Evolutionary conservation across 257 asterid genomes (phyloP).

Genomic region (Jacaranda copaia): DNA sequence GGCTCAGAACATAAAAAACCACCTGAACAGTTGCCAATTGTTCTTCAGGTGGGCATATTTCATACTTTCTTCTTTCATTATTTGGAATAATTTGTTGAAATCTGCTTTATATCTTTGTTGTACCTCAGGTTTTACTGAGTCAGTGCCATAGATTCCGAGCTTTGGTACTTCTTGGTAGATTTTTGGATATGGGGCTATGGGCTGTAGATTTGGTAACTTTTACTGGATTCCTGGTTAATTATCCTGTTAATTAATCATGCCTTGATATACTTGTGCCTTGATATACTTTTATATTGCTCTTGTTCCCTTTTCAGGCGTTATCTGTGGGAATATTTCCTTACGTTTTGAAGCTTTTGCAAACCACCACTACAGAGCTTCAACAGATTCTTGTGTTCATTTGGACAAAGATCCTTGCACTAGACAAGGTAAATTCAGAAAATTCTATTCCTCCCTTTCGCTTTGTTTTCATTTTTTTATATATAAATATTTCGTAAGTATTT

Average conservation of each 20-base stretch:
- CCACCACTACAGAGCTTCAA: conserved; percentile 92
- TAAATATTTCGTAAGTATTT: background rate
- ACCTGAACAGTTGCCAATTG: conserved; percentile 98
- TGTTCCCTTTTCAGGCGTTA: conserved; percentile 70
- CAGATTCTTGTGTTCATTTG: conserved; percentile 98
- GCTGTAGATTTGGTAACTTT: conserved; percentile 93
- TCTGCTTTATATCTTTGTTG: conserved; percentile 28
- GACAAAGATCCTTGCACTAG: conserved; percentile 98
- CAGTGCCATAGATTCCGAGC: conserved; percentile 99
- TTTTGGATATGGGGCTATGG: conserved; percentile 99
- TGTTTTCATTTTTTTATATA: background rate
- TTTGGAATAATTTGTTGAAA: conserved; percentile 11
- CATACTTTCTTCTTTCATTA: conserved; percentile 10
- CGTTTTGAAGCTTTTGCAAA: conserved; percentile 93
- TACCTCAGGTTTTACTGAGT: conserved; percentile 88
- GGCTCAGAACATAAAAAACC: conserved; percentile 96
- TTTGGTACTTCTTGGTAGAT: conserved; percentile 98
- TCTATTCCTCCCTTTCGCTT: background rate
- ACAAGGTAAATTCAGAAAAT: conserved; percentile 63
- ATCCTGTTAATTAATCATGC: conserved; percentile 28
- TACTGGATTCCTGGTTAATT: conserved; percentile 10
- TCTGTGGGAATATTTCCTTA: conserved; percentile 99
- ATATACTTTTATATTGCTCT: conserved; percentile 15
- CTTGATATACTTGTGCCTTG: conserved; percentile 17
- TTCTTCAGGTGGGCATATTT: conserved; percentile 80